Conservation (phyloP, 345 rosid species). For the Syzygium aromaticum region DNA sequence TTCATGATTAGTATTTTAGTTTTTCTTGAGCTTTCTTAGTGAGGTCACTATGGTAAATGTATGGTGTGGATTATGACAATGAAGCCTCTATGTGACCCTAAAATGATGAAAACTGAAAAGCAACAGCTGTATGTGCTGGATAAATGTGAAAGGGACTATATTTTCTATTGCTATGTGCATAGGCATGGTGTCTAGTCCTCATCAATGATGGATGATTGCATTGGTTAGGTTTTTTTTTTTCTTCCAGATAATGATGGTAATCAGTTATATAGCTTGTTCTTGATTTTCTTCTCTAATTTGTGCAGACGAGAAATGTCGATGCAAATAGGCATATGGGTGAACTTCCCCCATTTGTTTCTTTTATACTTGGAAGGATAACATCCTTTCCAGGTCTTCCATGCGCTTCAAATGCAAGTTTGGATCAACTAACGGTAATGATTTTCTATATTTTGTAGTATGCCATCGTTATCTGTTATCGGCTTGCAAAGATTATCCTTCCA, state of each 20-base stretch:
- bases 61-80: not conserved
- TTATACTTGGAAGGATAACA: conserved; percentile 45
- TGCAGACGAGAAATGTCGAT: conserved; percentile 75
- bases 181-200: not conserved
- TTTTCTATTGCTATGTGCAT: not conserved
- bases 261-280: not conserved
- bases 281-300: not conserved
- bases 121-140: not conserved
- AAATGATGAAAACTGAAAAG: not conserved
- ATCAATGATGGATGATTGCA: not conserved
- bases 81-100: not conserved
- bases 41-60: not conserved
- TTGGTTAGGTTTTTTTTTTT: not conserved
- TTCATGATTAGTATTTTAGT: not conserved
- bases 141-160: not conserved
- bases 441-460: not conserved
- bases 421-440: conserved; percentile 69
- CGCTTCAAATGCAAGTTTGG: conserved; percentile 36
- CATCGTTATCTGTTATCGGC: not conserved
- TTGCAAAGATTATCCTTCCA: not conserved
- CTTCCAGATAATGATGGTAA: not conserved
- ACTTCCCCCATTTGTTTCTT: conserved; percentile 73
- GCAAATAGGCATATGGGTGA: conserved; percentile 54
- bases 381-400: conserved; percentile 25
- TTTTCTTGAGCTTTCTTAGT: not conserved